These are phyloP conservation scores for Pelargonium australe DNA, from an alignment of 441 rosid species.

Conservation along the genomic window DNA sequence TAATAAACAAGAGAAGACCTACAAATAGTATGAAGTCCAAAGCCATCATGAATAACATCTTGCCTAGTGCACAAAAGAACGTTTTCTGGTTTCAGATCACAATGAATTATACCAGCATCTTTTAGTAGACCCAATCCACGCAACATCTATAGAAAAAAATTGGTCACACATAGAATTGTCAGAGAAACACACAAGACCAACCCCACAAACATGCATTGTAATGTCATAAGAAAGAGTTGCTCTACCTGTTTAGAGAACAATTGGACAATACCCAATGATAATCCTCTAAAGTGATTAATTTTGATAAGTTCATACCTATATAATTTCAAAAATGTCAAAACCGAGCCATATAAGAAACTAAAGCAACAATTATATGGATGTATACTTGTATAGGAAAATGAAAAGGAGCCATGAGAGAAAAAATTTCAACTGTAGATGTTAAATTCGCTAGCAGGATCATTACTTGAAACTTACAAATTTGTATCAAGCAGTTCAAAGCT, in stretches of 20 bases:
- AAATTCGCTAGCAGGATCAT: slow-evolving; percentile 7
- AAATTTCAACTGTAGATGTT: background rate
- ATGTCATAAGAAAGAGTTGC: slow-evolving; percentile 13
- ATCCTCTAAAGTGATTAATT: slow-evolving; percentile 89
- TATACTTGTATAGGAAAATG: background rate
- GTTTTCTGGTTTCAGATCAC: slow-evolving; percentile 98
- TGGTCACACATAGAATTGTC: no score
- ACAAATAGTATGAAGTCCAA: slow-evolving; percentile 14
- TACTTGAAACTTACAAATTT: slow-evolving; percentile 66
- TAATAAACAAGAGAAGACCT: slow-evolving; percentile 8
- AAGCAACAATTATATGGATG: slow-evolving; percentile 12
- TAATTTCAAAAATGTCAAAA: slow-evolving; percentile 19
- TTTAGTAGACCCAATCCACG: slow-evolving; percentile 80
- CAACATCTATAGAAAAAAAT: slow-evolving; percentile 49
- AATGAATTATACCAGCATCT: slow-evolving; percentile 96
- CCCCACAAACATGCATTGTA: background rate
- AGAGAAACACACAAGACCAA: background rate
- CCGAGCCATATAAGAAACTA: slow-evolving; percentile 14
- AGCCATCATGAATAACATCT: slow-evolving; percentile 25
- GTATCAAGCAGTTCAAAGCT: slow-evolving; percentile 95
- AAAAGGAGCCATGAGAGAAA: background rate
- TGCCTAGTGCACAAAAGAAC: slow-evolving; percentile 94
- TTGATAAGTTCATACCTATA: slow-evolving; percentile 96
- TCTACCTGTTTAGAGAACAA: slow-evolving; percentile 94
- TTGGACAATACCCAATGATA: slow-evolving; percentile 92